Evolutionary conservation across 345 rosid species (phyloP).

Genomic region (Citropsis articulata): DNA sequence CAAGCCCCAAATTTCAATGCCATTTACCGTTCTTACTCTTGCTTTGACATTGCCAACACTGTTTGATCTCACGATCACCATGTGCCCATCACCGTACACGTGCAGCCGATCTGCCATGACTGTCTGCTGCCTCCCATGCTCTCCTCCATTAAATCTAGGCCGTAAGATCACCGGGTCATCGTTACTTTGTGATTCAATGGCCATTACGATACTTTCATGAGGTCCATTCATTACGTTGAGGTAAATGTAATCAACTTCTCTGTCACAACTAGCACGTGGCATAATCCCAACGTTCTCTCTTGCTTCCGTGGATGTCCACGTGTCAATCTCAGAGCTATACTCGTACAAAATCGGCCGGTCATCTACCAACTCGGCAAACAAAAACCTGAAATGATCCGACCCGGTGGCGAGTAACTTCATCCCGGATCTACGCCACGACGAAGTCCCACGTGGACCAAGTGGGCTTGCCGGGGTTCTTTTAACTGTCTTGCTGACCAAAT

Average conservation of each 20-base stretch:
- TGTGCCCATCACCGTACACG: conserved; percentile 65
- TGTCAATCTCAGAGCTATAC: conserved; percentile 41
- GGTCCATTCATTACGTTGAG: conserved; percentile 50
- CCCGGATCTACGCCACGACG: conserved; percentile 75
- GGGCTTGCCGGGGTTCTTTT: conserved; percentile 62
- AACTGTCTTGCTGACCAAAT: conserved; percentile 41
- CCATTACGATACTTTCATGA: conserved; percentile 39
- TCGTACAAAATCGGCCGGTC: conserved; percentile 46
- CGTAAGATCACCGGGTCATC: conserved; percentile 35
- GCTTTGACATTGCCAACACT: neutral
- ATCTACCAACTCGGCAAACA: conserved; percentile 60
- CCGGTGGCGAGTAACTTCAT: conserved; percentile 48
- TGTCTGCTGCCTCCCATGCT: neutral
- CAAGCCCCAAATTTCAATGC: conserved; percentile 52
- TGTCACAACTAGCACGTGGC: neutral
- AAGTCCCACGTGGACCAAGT: conserved; percentile 76
- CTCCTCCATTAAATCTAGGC: conserved; percentile 28
- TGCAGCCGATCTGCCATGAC: conserved; percentile 24
- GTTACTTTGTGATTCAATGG: conserved; percentile 13
- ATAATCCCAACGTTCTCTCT: neutral
- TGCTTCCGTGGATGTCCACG: conserved; percentile 48
- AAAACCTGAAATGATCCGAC: conserved; percentile 53
- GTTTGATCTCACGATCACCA: conserved; percentile 44
- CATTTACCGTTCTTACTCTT: conserved; percentile 27
- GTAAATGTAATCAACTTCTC: conserved; percentile 25